These are phyloP conservation scores for Solanum sparsipilum DNA, from an alignment of 257 asterid genomes.

Conservation along the genomic window DNA sequence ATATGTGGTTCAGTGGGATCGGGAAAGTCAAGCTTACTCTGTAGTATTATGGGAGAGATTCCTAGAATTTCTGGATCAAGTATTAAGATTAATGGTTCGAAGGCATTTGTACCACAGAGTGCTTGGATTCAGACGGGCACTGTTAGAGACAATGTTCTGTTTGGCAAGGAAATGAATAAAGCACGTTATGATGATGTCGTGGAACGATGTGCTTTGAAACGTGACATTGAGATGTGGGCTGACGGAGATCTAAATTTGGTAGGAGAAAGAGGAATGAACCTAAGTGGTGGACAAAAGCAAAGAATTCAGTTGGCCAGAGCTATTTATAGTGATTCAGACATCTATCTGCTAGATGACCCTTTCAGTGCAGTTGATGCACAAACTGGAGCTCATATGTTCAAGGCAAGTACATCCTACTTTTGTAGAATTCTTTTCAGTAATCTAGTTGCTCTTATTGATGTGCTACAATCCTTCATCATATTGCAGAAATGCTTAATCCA, in stretches of 20 bases:
- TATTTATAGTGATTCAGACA: conserved; percentile 52
- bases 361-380: conserved; percentile 86
- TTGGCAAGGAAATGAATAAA: conserved; percentile 61
- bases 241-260: conserved; percentile 56
- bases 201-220: conserved; percentile 64
- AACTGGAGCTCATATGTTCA: conserved; percentile 81
- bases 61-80: conserved; percentile 56
- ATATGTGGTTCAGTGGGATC: conserved; percentile 83
- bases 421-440: background rate
- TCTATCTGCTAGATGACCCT: conserved; percentile 71
- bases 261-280: conserved; percentile 68
- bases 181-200: conserved; percentile 47
- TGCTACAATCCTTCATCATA: background rate
- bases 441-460: background rate
- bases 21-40: conserved; percentile 69
- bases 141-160: conserved; percentile 58
- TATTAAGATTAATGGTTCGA: conserved; percentile 46
- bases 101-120: conserved; percentile 76
- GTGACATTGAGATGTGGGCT: conserved; percentile 52
- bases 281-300: conserved; percentile 86
- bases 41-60: conserved; percentile 64
- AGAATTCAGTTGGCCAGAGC: conserved; percentile 83
- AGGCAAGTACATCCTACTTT: conserved; percentile 23
- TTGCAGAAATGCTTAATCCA: conserved; percentile 67
- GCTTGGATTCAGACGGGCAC: conserved; percentile 94